These are phyloP conservation scores for Boehmeria nivea DNA, from an alignment of 306 rosid genomes.

Conservation along the genomic window DNA sequence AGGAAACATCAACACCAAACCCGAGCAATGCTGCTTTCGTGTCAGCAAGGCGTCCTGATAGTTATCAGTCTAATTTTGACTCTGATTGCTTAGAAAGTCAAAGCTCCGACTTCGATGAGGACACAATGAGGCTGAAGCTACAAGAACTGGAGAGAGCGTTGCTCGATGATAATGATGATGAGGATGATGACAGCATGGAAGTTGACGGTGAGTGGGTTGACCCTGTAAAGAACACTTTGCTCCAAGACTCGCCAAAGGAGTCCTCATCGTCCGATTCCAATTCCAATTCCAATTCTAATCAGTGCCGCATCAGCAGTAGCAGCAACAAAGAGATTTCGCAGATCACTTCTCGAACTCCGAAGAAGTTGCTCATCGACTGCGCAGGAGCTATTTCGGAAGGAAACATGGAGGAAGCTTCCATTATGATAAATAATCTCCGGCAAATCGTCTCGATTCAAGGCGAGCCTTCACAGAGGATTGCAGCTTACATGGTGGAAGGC, in stretches of 20 bases:
- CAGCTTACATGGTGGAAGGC: conserved; percentile 98
- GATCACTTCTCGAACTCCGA: conserved; percentile 45
- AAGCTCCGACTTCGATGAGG: conserved; percentile 47
- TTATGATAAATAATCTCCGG: conserved; percentile 64
- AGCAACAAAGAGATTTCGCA: conserved; percentile 46
- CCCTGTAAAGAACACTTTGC: conserved; percentile 39
- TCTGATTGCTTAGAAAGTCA: conserved; percentile 54
- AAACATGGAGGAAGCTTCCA: conserved; percentile 46
- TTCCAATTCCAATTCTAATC: conserved; percentile 26
- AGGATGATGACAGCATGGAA: conserved; percentile 69
- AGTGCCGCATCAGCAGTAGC: conserved; percentile 53
- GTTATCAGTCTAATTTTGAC: conserved; percentile 32
- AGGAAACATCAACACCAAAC: too few relatives aligned
- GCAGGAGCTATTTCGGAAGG: conserved; percentile 76
- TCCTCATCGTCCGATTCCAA: conserved; percentile 43
- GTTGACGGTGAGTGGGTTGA: conserved; percentile 73
- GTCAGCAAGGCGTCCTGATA: conserved; percentile 27
- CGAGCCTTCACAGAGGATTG: conserved; percentile 93
- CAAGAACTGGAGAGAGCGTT: conserved; percentile 85
- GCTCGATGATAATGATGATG: conserved; percentile 60
- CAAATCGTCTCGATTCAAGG: conserved; percentile 82
- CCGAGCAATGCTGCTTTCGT: too few relatives aligned
- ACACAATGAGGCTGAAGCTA: conserved; percentile 63
- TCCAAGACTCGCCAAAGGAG: conserved; percentile 71
- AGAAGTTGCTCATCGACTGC: conserved; percentile 64